A percentile compares a stretch with the other conserved stretches of the same genome.
These are phyloP conservation scores for Amanita pseudoporphyria DNA, from an alignment of 768 basidiomycete genomes.

Conservation along the genomic window DNA sequence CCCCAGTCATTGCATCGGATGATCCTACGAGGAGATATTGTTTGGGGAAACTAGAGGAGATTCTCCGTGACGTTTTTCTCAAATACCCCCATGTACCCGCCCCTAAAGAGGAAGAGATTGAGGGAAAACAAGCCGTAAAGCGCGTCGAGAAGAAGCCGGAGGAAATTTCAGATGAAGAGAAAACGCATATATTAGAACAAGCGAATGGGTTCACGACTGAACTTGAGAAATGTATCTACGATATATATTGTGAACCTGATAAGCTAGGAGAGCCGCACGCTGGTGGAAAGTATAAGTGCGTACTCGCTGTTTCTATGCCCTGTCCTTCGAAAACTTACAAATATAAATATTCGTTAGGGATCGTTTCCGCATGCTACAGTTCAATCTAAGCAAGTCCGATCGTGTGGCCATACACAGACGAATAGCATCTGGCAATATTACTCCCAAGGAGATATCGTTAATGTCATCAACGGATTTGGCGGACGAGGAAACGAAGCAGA, in stretches of 20 bases:
- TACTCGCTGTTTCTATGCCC: slow-evolving; percentile 5
- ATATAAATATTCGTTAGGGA: slow-evolving; percentile 38
- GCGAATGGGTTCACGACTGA: slow-evolving; percentile 59
- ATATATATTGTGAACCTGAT: slow-evolving; percentile 69
- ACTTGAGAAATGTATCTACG: slow-evolving; percentile 70
- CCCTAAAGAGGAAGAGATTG: slow-evolving; percentile 16
- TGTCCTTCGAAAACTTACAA: slow-evolving; percentile 6
- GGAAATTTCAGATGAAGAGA: slow-evolving; percentile 54
- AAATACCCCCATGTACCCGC: slow-evolving; percentile 50
- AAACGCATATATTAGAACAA: slow-evolving; percentile 39
- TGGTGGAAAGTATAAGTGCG: slow-evolving; percentile 74
- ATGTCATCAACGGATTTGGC: slow-evolving; percentile 89
- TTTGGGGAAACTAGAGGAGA: slow-evolving; percentile 61
- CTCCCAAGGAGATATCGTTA: slow-evolving; percentile 62
- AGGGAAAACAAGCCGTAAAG: slow-evolving; percentile 6
- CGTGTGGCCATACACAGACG: slow-evolving; percentile 71
- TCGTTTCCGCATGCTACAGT: slow-evolving; percentile 83
- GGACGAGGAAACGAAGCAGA: slow-evolving; percentile 76
- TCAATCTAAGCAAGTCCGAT: slow-evolving; percentile 79
- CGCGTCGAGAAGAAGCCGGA: slow-evolving; percentile 36
- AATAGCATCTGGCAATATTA: slow-evolving; percentile 57
- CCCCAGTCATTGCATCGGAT: slow-evolving; percentile 27
- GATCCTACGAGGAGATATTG: slow-evolving; percentile 78
- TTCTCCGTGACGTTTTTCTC: slow-evolving; percentile 62
- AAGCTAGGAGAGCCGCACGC: slow-evolving; percentile 54